Conservation (phyloP, 805 yeast species). For the Sungouiozyma intestinalis region DNA sequence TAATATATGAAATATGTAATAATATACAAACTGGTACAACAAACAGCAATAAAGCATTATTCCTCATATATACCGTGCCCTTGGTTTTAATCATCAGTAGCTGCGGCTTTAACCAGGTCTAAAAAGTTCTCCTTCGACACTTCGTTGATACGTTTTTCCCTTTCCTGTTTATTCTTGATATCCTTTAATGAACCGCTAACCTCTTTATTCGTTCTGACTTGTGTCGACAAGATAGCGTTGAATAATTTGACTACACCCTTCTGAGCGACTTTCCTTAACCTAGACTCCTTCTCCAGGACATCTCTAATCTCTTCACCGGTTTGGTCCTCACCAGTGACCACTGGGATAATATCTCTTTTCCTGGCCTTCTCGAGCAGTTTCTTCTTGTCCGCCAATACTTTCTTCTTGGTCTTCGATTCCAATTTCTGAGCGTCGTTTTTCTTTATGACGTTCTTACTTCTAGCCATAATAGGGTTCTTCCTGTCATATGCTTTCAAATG, state of each 20-base stretch:
- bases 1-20: background rate
- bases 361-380: constrained; percentile 56
- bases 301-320: constrained; percentile 35
- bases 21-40: background rate
- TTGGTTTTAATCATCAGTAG: constrained; percentile 27
- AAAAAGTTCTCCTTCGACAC: constrained; percentile 82
- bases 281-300: constrained; percentile 55
- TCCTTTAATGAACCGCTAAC: constrained; percentile 36
- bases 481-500: constrained; percentile 82
- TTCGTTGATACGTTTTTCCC: constrained; percentile 50
- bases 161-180: constrained; percentile 38
- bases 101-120: constrained; percentile 78
- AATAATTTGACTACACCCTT: constrained; percentile 77
- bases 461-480: constrained; percentile 80
- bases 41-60: background rate
- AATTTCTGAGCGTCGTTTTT: constrained; percentile 71
- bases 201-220: constrained; percentile 46
- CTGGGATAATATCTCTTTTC: constrained; percentile 56
- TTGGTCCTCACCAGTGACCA: constrained; percentile 37
- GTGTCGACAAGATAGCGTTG: constrained; percentile 76
- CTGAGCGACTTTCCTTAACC: constrained; percentile 71
- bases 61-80: background rate
- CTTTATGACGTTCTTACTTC: constrained; percentile 61
- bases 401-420: constrained; percentile 72
- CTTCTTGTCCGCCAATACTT: constrained; percentile 61